Percentiles rank a stretch among this genome's conserved stretches.
Evolutionary conservation across 2,329 filamentous ascomycete species (phyloP).

Genomic region (Aspergillus sp.): DNA sequence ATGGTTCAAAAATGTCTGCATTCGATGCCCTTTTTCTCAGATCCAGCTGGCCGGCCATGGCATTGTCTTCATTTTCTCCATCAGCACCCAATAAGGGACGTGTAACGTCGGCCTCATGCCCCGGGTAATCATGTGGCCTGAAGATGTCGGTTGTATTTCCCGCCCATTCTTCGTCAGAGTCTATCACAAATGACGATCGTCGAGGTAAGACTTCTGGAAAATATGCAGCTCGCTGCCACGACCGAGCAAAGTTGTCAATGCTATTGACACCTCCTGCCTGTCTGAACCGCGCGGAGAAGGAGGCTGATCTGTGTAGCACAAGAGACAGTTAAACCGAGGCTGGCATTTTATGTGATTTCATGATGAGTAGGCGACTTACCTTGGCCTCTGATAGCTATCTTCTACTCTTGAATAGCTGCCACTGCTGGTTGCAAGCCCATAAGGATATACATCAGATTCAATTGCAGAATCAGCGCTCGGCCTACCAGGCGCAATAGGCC

Average conservation of each 20-base stretch:
- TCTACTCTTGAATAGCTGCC: slow-evolving; percentile 4
- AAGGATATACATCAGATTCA: slow-evolving; percentile 12
- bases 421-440: slow-evolving; percentile 37
- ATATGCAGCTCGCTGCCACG: slow-evolving; percentile 85
- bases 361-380: slow-evolving; percentile 11
- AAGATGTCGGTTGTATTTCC: slow-evolving; percentile 23
- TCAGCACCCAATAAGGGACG: slow-evolving; percentile 33
- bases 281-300: slow-evolving; percentile 50
- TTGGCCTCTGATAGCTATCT: slow-evolving; percentile 13
- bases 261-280: slow-evolving; percentile 90
- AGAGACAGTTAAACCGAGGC: background rate
- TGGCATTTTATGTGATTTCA: background rate
- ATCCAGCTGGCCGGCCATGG: slow-evolving; percentile 12
- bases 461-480: slow-evolving; percentile 9
- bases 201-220: slow-evolving; percentile 87
- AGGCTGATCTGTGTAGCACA: slow-evolving; percentile 32
- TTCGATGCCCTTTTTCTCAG: slow-evolving; percentile 23
- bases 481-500: slow-evolving; percentile 2
- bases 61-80: slow-evolving; percentile 29
- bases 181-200: slow-evolving; percentile 70
- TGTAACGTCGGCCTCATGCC: slow-evolving; percentile 31
- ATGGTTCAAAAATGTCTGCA: slow-evolving; percentile 46
- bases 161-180: slow-evolving; percentile 49
- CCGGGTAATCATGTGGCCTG: slow-evolving; percentile 23
- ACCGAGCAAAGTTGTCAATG: slow-evolving; percentile 88